Conservation (phyloP, 2,329 filamentous ascomycete species). For the Talaromyces islandicus region DNA sequence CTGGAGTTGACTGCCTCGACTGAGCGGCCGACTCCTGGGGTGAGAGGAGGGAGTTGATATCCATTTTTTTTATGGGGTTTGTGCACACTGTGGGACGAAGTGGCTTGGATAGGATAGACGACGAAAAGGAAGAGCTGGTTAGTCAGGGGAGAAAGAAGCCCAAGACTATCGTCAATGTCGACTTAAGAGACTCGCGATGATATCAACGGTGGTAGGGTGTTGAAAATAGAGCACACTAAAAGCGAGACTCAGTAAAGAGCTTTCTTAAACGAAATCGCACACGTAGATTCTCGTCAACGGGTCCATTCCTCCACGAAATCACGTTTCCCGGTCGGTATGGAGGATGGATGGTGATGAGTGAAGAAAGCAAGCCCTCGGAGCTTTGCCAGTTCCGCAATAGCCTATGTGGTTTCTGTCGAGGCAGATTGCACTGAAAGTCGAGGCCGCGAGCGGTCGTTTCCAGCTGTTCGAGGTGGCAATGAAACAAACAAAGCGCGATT, state of each 20-base stretch:
- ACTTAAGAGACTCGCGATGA: not conserved
- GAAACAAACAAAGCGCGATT: not conserved
- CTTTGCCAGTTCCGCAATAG: not conserved
- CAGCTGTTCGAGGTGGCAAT: not conserved
- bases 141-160: not conserved
- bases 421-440: not conserved
- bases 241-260: not conserved
- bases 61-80: conserved; percentile 24
- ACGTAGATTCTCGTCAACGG: not conserved
- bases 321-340: not conserved
- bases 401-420: not conserved
- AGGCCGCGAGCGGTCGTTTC: not conserved
- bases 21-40: conserved; percentile 35
- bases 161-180: not conserved
- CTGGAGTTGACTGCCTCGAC: conserved; percentile 27
- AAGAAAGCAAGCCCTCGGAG: not conserved
- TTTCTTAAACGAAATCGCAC: conserved; percentile 6
- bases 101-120: not conserved
- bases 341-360: not conserved
- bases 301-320: conserved; percentile 5
- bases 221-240: not conserved
- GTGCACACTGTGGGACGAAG: not conserved
- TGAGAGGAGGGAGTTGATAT: conserved; percentile 43
- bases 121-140: not conserved
- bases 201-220: not conserved